A percentile compares a stretch with the other conserved stretches of the same genome.
These are phyloP conservation scores for Fraxinus paxiana DNA, from an alignment of 305 asterid species.

Conservation along the genomic window DNA sequence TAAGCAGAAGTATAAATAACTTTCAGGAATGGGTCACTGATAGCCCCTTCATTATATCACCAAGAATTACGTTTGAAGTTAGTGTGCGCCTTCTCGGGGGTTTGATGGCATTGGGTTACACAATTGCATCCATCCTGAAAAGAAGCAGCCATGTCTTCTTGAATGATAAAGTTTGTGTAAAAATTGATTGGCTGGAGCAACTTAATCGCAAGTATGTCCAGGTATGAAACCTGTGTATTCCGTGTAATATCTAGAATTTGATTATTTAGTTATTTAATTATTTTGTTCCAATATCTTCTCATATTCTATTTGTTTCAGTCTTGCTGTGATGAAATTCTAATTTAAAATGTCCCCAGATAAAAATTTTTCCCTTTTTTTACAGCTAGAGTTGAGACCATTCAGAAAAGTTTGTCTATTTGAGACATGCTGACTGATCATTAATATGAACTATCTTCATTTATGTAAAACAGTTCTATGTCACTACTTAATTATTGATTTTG, in stretches of 20 bases:
- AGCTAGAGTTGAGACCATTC: slow-evolving; percentile 15
- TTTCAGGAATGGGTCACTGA: slow-evolving; percentile 98
- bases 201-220: slow-evolving; percentile 83
- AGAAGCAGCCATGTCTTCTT: slow-evolving; percentile 82
- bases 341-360: neutral
- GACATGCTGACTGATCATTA: neutral
- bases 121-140: slow-evolving; percentile 92
- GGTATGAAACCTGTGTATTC: slow-evolving; percentile 43
- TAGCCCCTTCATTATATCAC: slow-evolving; percentile 89
- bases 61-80: slow-evolving; percentile 94
- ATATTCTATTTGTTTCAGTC: neutral
- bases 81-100: slow-evolving; percentile 99
- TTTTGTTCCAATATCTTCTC: neutral
- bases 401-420: neutral
- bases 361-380: neutral
- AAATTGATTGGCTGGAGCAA: slow-evolving; percentile 97
- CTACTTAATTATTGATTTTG: neutral
- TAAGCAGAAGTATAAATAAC: slow-evolving; percentile 20
- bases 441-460: neutral
- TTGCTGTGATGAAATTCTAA: slow-evolving; percentile 6
- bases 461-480: neutral
- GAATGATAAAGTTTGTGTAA: slow-evolving; percentile 69
- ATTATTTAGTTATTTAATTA: neutral
- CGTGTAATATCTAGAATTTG: neutral
- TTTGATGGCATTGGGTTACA: slow-evolving; percentile 92